phyloP scores from a whole-genome alignment of 1,139 yeast genomes.

The Lodderomyces orthopsilosis region DNA sequence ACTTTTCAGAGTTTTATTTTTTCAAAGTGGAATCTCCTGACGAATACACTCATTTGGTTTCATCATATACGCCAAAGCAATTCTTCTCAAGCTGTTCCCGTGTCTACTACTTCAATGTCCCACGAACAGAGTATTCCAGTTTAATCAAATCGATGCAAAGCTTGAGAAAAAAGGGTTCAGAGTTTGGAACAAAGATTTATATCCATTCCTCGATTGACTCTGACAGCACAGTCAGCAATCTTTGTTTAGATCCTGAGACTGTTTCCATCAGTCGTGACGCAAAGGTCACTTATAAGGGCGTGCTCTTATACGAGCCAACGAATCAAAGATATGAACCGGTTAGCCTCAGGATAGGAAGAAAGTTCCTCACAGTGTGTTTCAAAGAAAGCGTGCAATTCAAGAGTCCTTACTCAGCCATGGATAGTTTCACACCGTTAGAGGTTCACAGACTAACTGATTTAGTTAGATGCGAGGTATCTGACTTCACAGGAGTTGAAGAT shows the following conservation, averaged over 20 bases:
- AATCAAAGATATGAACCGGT: conserved; percentile 43
- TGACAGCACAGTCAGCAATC: conserved; percentile 43
- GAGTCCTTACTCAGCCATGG: conserved; percentile 23
- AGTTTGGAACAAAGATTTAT: conserved; percentile 23
- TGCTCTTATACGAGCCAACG: conserved; percentile 45
- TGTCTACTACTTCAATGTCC: conserved; percentile 61
- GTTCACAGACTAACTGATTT: conserved; percentile 51
- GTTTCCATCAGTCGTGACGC: conserved; percentile 47
- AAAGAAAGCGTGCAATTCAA: conserved; percentile 25
- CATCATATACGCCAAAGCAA: conserved; percentile 45
- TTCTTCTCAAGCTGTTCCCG: conserved; percentile 54
- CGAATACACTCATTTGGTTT: conserved; percentile 34
- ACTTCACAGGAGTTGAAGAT: conserved; percentile 39
- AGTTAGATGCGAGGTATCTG: conserved; percentile 51
- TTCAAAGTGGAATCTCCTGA: conserved; percentile 8
- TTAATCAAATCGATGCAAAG: conserved; percentile 26
- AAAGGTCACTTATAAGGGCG: conserved; percentile 60
- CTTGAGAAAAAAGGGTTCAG: conserved; percentile 16
- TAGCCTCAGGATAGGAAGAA: conserved; percentile 66
- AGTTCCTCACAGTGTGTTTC: conserved; percentile 59
- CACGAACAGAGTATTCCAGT: conserved; percentile 37
- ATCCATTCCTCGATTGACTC: conserved; percentile 49
- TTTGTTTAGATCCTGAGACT: conserved; percentile 48
- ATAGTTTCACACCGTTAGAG: conserved; percentile 49
- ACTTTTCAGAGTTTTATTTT: conserved; percentile 60